phyloP scores from a whole-genome alignment of 495 filamentous ascomycete genomes.

The Penicillium simplicissimum region DNA sequence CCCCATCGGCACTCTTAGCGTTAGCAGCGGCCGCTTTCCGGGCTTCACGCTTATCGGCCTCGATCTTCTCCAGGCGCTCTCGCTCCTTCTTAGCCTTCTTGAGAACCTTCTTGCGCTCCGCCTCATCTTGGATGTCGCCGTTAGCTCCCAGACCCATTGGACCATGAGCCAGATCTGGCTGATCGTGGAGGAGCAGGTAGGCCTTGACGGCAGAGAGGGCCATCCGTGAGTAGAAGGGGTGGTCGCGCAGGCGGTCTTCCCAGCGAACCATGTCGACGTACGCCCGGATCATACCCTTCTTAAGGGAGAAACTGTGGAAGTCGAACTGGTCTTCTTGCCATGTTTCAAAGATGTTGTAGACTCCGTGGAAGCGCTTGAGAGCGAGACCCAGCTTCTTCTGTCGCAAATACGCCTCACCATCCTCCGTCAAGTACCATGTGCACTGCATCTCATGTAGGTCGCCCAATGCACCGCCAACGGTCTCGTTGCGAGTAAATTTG shows the following conservation, averaged over 20 bases:
- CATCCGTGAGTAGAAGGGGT: constrained; percentile 90
- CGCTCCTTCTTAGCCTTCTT: constrained; percentile 96
- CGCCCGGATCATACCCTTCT: constrained; percentile 91
- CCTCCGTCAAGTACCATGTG: constrained; percentile 94
- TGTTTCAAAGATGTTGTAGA: constrained; percentile 90
- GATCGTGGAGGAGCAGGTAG: constrained; percentile 79
- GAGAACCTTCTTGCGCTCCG: constrained; percentile 85
- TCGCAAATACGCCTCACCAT: constrained; percentile 85
- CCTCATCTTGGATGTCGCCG: constrained; percentile 59
- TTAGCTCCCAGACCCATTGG: constrained; percentile 56
- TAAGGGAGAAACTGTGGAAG: constrained; percentile 94
- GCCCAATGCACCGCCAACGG: constrained; percentile 79
- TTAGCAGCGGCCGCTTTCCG: constrained; percentile 50
- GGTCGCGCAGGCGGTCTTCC: constrained; percentile 87
- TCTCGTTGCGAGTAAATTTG: constrained; percentile 91
- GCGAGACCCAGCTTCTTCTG: constrained; percentile 82
- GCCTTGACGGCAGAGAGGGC: constrained; percentile 78
- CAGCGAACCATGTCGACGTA: constrained; percentile 96
- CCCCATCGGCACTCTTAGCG: constrained; percentile 52
- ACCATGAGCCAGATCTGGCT: constrained; percentile 62
- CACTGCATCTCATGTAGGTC: constrained; percentile 99
- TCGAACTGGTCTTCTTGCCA: constrained; percentile 99
- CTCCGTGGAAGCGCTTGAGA: constrained; percentile 82
- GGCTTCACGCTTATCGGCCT: constrained; percentile 73
- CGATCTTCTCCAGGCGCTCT: constrained; percentile 78